Evolutionary conservation across 805 yeast species (phyloP), one percentile per base, ranked within the genome.

Genomic region (Kluyveromyces nonfermentans): DNA sequence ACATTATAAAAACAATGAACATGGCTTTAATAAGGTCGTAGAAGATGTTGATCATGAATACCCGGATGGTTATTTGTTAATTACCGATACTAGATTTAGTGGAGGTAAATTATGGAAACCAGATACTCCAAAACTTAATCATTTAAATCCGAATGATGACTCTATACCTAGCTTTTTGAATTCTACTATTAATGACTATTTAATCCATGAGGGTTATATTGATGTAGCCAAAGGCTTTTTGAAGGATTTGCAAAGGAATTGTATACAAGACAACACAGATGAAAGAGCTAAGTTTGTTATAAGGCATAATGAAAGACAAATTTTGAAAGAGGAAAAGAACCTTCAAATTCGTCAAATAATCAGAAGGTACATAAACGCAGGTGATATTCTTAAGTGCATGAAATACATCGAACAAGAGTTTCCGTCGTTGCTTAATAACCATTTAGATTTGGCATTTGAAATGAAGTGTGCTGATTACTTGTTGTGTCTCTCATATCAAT

Each of bases 181-280:
- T 39, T 49, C 54, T 1, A 48, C 59, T 52, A 57, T 62, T 10
- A 62, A 60, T 40, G 65, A 60, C 16, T 80, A 79, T 55, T 70
- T 82, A 33, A 67, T 71, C n/a, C 77, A 78, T 53, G 70, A 72
- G 43, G 87, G 87, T 2, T 74, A 70, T 51, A 66, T 69, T 25
- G 77, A 76, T 44, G 73, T 78, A 2, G 73, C 77, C 2, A 66
- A 66, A 45, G 74, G 78, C 0, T 74, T 82, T 46, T 42, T 68
- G 18, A 57, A 64, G 32, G 86, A 80, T 49, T 51, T 73, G 25
- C 49, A 52, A 8, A 49, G 55, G 16, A 71, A 69, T 25, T 46
- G 46, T 19, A 42, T 50, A 15, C 48, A 49, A 15, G 43, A 46
- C 18, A 49, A 43, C 33, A 37, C 45, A 5, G 52, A 48, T 19